These are phyloP conservation scores for Rugosomyces carneus DNA, from an alignment of 1,284 basidiomycete species.

Conservation along the genomic window DNA sequence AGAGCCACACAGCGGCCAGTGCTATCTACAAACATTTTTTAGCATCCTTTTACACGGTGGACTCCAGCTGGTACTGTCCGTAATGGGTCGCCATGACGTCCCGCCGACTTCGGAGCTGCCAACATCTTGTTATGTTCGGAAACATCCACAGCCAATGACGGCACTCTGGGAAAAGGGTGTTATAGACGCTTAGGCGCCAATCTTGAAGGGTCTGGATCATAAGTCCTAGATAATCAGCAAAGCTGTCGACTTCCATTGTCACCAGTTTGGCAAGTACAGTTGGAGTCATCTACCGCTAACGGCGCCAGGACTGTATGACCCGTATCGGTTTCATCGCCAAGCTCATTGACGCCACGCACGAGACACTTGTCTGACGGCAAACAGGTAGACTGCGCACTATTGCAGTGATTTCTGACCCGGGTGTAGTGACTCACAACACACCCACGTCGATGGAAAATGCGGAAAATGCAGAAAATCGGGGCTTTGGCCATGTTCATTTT, in stretches of 20 bases:
- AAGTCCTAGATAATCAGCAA: neutral
- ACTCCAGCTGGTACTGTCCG: neutral
- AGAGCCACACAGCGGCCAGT: too few relatives aligned
- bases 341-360: neutral
- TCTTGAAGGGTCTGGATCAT: neutral
- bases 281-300: neutral
- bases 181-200: neutral
- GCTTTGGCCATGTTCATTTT: too few relatives aligned
- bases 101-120: neutral
- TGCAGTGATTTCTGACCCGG: too few relatives aligned
- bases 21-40: too few relatives aligned
- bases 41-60: neutral
- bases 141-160: neutral
- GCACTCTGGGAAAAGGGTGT: neutral
- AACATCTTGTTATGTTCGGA: neutral
- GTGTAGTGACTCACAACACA: too few relatives aligned
- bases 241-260: neutral
- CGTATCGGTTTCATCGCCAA: neutral
- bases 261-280: neutral
- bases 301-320: neutral
- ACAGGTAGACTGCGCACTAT: neutral
- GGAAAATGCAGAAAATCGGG: too few relatives aligned
- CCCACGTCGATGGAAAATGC: too few relatives aligned
- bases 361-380: neutral
- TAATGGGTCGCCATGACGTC: neutral